Evolutionary conservation across 257 asterid species (phyloP).

Genomic region (Solanum lignicaule): DNA sequence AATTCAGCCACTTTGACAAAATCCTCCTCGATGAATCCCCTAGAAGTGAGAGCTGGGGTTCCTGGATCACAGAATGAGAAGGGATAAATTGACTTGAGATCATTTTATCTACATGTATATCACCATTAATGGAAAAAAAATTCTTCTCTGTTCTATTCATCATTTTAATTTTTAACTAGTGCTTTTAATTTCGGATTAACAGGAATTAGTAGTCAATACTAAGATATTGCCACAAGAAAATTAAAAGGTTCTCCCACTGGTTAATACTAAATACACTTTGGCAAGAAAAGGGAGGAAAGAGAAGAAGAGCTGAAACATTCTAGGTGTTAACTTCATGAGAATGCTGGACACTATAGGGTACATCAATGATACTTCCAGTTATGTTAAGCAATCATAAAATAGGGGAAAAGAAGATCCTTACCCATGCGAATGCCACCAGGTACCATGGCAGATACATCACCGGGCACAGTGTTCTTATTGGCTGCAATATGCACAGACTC

Average conservation of each 20-base stretch:
- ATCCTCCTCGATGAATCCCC: conserved; percentile 79
- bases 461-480: conserved; percentile 94
- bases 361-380: background rate
- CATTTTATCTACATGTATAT: background rate
- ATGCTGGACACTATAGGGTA: background rate
- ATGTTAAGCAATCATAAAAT: background rate
- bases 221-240: background rate
- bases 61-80: conserved; percentile 31
- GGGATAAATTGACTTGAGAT: background rate
- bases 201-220: background rate
- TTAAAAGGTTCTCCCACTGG: background rate
- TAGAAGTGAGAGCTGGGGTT: conserved; percentile 91
- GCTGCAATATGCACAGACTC: conserved; percentile 95
- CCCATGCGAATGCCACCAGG: conserved; percentile 99
- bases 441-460: conserved; percentile 98
- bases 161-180: background rate
- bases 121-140: background rate
- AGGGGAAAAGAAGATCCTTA: conserved; percentile 9
- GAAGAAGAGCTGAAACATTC: background rate
- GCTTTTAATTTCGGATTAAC: background rate
- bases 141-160: background rate
- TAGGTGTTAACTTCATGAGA: background rate
- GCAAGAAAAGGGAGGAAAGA: background rate
- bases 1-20: conserved; percentile 81
- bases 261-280: background rate